A percentile compares a stretch with the other conserved stretches of the same genome.
Conservation (phyloP, 2,329 filamentous ascomycete genomes). For the Colletotrichum higginsianum region DNA sequence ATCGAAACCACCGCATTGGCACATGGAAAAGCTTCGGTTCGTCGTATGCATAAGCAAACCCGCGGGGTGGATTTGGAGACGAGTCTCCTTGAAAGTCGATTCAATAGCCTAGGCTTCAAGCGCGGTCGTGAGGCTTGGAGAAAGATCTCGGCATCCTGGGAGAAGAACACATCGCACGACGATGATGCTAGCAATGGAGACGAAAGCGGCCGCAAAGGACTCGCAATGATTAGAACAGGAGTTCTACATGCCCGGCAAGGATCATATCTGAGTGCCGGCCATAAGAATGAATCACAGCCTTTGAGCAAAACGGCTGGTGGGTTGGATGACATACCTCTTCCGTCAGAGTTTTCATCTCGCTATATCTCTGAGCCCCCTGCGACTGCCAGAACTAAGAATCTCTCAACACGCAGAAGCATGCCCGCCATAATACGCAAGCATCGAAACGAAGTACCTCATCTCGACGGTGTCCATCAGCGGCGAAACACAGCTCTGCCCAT, state of each 20-base stretch:
- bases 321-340: neutral
- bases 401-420: conserved; percentile 6
- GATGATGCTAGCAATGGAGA: neutral
- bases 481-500: neutral
- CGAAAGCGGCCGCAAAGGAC: neutral
- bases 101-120: conserved; percentile 22
- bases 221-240: neutral
- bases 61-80: neutral
- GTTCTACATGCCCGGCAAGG: neutral
- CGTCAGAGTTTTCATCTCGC: neutral
- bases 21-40: neutral
- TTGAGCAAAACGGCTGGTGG: neutral
- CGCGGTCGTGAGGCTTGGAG: conserved; percentile 22
- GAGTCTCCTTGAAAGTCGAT: neutral
- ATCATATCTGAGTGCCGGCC: neutral
- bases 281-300: neutral
- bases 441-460: neutral
- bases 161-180: conserved; percentile 9
- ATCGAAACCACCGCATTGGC: neutral
- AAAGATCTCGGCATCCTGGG: conserved; percentile 21
- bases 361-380: neutral
- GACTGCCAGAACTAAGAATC: no score
- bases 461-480: neutral
- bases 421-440: neutral
- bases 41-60: neutral